These are phyloP conservation scores for Yamadazyma trypodendri DNA, from an alignment of 1,139 yeast genomes.

Conservation along the genomic window DNA sequence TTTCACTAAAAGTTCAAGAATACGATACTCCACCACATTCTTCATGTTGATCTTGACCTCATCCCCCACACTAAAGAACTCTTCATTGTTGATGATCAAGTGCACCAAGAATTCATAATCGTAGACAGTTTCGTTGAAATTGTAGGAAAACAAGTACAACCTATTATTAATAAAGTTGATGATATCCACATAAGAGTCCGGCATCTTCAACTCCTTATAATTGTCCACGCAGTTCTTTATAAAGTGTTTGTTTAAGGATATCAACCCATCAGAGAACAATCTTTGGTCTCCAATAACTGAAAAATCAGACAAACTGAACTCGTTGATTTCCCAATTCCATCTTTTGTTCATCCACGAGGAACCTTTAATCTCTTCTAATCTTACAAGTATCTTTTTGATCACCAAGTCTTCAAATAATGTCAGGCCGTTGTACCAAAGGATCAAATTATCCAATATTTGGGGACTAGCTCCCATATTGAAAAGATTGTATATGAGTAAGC, in stretches of 20 bases:
- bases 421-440: constrained; percentile 63
- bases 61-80: constrained; percentile 42
- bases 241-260: constrained; percentile 53
- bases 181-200: constrained; percentile 11
- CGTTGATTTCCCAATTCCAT: constrained; percentile 68
- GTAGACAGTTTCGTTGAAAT: constrained; percentile 35
- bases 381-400: constrained; percentile 52
- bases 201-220: constrained; percentile 10
- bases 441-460: constrained; percentile 35
- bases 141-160: constrained; percentile 15
- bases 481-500: constrained; percentile 44
- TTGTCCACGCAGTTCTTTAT: constrained; percentile 35
- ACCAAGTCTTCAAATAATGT: constrained; percentile 59
- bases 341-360: constrained; percentile 54
- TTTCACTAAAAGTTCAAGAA: constrained; percentile 57
- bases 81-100: constrained; percentile 59
- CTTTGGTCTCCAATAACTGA: constrained; percentile 45
- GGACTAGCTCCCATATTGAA: constrained; percentile 52
- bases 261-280: constrained; percentile 49
- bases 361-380: constrained; percentile 53
- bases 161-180: constrained; percentile 12
- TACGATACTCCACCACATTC: constrained; percentile 55
- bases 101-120: constrained; percentile 64
- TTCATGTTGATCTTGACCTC: constrained; percentile 47
- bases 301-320: constrained; percentile 37